Evolutionary conservation across 768 basidiomycete species (phyloP), one percentile per base, ranked within the genome.

Genomic region (Mycena epipterygia): DNA sequence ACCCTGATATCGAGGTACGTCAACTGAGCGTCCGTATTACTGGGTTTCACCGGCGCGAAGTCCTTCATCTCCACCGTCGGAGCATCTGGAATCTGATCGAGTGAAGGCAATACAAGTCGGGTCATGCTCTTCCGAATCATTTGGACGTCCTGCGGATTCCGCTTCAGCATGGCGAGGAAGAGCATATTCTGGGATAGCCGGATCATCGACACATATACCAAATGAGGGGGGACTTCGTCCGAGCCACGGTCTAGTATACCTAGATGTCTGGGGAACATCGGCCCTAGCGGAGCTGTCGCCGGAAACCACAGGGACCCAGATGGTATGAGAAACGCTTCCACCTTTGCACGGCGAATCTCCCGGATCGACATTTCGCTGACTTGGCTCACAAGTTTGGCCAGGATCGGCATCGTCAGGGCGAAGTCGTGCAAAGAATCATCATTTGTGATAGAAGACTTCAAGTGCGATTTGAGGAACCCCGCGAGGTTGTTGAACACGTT

Each of bases 231-330:
- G 12, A 88, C 67, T 27, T 77, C 78, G 30, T 84, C 82, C 51
- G 81, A 82, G 0, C 82, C 82, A 66, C 85, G 79, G 39, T 80
- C 77, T 14, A 80, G 77, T 11, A 68, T 74, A 51, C 79, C 79
- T 0, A 86, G 76, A 29, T 79, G 75, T 35, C 85, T 77, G 21
- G 93, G 92, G 73, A 93, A 93, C 89, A 92, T 90, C 3, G 88
- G 81, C 0, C 87, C 86, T 12, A 80, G 70, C 0, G 89, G 90
- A n/a, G 88, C 84, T 12, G 86, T 80, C 0, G 88, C 76, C 0
- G 87, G 76, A 73, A 93, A 93, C 92, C 92, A 94, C 11, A 94
- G 79, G 0, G 90, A 84, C 2, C 91, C 92, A 1, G 91, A 88
- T 0, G 93, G 93, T 30, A 93, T 84, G 44, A 94, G 80, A 70